Percentiles rank a stretch among this genome's conserved stretches.
Conservation (phyloP, 495 filamentous ascomycete species). For the Tuber microsphaerosporum region DNA sequence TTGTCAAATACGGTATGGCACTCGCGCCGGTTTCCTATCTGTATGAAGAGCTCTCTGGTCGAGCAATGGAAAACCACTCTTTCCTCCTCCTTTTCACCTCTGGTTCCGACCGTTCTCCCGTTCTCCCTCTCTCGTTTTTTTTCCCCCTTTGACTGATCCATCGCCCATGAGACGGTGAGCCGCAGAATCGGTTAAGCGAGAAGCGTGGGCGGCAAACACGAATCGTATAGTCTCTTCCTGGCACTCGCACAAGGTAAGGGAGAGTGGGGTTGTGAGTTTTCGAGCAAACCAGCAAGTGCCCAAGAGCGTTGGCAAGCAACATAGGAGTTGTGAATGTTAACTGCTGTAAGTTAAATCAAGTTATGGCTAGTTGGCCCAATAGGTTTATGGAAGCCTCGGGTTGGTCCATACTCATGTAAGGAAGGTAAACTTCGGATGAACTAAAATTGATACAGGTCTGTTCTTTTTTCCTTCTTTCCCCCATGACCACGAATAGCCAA, state of each 20-base stretch:
- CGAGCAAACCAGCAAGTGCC: conserved; percentile 1
- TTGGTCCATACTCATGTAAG: background rate
- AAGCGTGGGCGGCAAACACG: background rate
- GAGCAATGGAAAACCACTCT: background rate
- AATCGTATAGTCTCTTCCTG: background rate
- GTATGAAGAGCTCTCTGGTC: background rate
- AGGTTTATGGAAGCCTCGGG: background rate
- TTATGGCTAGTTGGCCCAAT: background rate
- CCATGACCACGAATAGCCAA: background rate
- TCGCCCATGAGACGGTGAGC: background rate
- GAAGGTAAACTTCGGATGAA: background rate
- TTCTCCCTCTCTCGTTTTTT: background rate
- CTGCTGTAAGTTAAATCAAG: background rate
- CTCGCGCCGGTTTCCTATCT: background rate
- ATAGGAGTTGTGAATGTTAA: background rate
- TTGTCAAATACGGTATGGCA: background rate
- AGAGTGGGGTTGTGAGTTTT: background rate
- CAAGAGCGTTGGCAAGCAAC: background rate
- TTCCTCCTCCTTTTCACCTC: background rate
- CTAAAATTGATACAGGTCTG: background rate
- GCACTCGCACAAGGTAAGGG: background rate
- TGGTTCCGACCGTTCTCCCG: background rate
- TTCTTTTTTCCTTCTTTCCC: background rate
- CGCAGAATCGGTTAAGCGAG: background rate
- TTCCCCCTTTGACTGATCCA: background rate